Conservation (phyloP, 2,329 filamentous ascomycete genomes). For the Aspergillus hortae region DNA sequence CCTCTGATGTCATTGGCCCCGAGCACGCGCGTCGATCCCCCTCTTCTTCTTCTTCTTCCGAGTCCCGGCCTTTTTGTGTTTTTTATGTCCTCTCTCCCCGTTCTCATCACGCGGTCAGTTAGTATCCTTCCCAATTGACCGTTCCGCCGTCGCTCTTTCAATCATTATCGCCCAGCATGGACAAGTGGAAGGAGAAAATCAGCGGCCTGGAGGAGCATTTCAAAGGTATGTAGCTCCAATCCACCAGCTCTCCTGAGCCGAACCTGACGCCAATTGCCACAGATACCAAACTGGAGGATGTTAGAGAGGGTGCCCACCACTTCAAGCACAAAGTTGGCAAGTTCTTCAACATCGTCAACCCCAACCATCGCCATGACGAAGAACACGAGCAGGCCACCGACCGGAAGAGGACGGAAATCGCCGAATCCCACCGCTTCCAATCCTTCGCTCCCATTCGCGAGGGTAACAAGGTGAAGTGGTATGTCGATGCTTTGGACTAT, state of each 20-base stretch:
- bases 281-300: constrained; percentile 9
- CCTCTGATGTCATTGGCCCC: constrained; percentile 5
- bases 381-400: constrained; percentile 83
- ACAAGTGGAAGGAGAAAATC: constrained; percentile 24
- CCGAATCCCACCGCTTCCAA: constrained; percentile 74
- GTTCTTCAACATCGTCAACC: constrained; percentile 68
- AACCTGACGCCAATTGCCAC: background rate
- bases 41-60: background rate
- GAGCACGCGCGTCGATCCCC: background rate
- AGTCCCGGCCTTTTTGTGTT: background rate
- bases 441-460: constrained; percentile 86
- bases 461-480: constrained; percentile 91
- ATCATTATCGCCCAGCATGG: constrained; percentile 16
- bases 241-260: background rate
- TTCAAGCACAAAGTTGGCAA: constrained; percentile 63
- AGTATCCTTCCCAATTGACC: background rate
- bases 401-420: constrained; percentile 68
- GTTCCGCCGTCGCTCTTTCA: background rate
- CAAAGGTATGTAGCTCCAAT: constrained; percentile 18
- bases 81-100: background rate
- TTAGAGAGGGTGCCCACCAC: constrained; percentile 53
- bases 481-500: constrained; percentile 92
- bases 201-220: constrained; percentile 22
- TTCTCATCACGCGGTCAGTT: background rate
- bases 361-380: constrained; percentile 89